phyloP scores from a whole-genome alignment of 2,329 filamentous ascomycete genomes.

The Cadophora gregata region DNA sequence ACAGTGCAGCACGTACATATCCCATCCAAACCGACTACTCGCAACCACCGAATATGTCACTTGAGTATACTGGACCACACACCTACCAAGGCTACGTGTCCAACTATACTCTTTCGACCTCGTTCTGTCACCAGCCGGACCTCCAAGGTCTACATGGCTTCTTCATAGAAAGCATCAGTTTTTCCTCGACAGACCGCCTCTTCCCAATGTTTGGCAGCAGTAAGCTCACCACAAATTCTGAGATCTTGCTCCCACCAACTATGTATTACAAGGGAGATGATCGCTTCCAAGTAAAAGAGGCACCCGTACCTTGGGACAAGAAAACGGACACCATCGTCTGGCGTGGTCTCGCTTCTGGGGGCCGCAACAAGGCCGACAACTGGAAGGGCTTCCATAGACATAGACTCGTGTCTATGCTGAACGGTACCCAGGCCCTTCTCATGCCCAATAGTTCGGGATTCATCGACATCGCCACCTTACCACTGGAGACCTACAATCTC shows the following conservation, averaged over 20 bases:
- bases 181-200: conserved; percentile 57
- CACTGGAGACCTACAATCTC: conserved; percentile 15
- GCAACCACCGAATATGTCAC: conserved; percentile 54
- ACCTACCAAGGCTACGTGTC: conserved; percentile 46
- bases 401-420: conserved; percentile 59
- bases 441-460: conserved; percentile 54
- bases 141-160: conserved; percentile 59
- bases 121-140: conserved; percentile 57
- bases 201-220: conserved; percentile 66
- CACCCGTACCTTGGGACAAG: conserved; percentile 60
- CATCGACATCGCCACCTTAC: conserved; percentile 44
- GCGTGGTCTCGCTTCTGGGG: conserved; percentile 69
- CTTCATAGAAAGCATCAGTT: conserved; percentile 58
- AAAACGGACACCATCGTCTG: conserved; percentile 63
- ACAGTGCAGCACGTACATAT: conserved; percentile 61
- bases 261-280: conserved; percentile 66
- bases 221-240: conserved; percentile 66
- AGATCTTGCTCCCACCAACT: conserved; percentile 66
- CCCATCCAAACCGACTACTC: conserved; percentile 51
- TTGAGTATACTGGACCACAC: conserved; percentile 49
- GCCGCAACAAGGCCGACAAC: conserved; percentile 53
- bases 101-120: conserved; percentile 51
- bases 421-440: conserved; percentile 47
- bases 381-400: conserved; percentile 62
- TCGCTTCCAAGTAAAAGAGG: conserved; percentile 60